Percentiles rank a stretch among this genome's conserved stretches.
Evolutionary conservation across 441 rosid genomes (phyloP).

Genomic region (Omphalea diandra): DNA sequence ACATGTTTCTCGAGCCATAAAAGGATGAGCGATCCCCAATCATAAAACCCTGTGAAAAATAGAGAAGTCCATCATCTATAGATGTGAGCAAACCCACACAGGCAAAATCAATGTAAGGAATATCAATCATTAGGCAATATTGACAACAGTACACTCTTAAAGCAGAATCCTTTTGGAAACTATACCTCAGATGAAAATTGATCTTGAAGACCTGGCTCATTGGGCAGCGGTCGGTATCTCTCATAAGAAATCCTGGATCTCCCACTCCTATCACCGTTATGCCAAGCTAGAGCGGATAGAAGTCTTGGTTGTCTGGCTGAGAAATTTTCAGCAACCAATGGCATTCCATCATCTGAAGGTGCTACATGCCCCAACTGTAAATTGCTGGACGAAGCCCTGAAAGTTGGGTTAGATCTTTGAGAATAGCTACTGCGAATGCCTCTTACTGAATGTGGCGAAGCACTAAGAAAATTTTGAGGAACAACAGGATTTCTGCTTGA

Average conservation of each 20-base stretch:
- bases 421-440: slow-evolving; percentile 49
- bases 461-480: slow-evolving; percentile 49
- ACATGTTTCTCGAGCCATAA: slow-evolving; percentile 54
- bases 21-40: slow-evolving; percentile 50
- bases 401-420: slow-evolving; percentile 61
- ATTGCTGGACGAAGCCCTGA: slow-evolving; percentile 65
- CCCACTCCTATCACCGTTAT: slow-evolving; percentile 54
- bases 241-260: slow-evolving; percentile 68
- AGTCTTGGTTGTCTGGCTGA: slow-evolving; percentile 64
- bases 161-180: not conserved
- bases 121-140: not conserved
- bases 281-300: slow-evolving; percentile 54
- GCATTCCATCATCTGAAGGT: slow-evolving; percentile 59
- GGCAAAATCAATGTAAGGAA: not conserved
- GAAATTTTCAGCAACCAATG: slow-evolving; percentile 46
- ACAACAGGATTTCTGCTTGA: slow-evolving; percentile 47
- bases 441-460: slow-evolving; percentile 50
- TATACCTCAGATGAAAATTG: slow-evolving; percentile 67
- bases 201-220: slow-evolving; percentile 52
- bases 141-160: too few species aligned
- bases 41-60: slow-evolving; percentile 51
- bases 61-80: not conserved
- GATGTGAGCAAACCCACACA: not conserved
- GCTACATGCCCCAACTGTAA: slow-evolving; percentile 51
- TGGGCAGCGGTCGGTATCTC: slow-evolving; percentile 48